These are phyloP conservation scores for Hamamelis virginiana DNA, from an alignment of 164 flowering plant genomes.

Conservation along the genomic window DNA sequence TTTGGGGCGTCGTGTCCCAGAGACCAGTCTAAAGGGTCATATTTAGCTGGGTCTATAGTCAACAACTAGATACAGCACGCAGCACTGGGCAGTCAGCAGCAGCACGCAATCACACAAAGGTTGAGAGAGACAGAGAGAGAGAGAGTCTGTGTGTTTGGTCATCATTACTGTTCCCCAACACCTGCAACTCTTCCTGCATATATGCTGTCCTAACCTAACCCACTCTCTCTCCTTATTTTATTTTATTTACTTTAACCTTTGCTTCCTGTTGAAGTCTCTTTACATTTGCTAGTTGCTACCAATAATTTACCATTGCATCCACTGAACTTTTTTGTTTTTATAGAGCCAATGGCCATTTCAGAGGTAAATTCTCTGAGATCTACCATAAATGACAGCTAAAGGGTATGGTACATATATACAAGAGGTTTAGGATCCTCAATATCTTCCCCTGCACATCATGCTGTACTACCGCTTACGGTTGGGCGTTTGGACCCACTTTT, in stretches of 20 bases:
- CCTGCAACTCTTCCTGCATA: slow-evolving; percentile 6
- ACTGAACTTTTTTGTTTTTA: too few relatives aligned
- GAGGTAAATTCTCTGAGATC: too few relatives aligned
- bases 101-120: slow-evolving; percentile 21
- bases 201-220: not conserved
- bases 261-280: not conserved
- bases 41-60: not conserved
- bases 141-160: not conserved
- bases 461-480: too few relatives aligned
- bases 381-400: too few relatives aligned
- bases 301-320: too few relatives aligned
- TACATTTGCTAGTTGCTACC: too few relatives aligned
- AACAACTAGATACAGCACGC: not conserved
- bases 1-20: not conserved
- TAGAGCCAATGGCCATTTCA: too few relatives aligned
- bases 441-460: too few relatives aligned
- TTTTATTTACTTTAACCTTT: not conserved
- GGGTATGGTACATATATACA: too few relatives aligned
- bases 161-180: slow-evolving; percentile 14
- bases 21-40: too few relatives aligned
- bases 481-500: too few relatives aligned
- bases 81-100: not conserved
- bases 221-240: slow-evolving; percentile 1
- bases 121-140: not conserved
- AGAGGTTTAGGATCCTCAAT: too few relatives aligned